Base-by-base conservation (phyloP, 108 stramenopile species). In the Skeletonema tropicum region DNA sequence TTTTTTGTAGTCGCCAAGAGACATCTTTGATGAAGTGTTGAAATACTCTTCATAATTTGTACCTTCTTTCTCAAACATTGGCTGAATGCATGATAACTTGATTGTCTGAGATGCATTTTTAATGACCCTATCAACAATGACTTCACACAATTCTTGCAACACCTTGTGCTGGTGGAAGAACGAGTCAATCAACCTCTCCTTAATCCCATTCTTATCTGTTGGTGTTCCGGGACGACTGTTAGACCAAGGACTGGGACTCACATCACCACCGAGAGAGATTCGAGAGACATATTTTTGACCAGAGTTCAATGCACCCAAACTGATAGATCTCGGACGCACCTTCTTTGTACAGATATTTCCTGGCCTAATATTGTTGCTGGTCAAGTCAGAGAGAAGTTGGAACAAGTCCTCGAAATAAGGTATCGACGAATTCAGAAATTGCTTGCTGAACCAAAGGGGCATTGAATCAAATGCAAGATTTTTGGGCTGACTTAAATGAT, bases 161-260 rank as follows among this genome's bases (percentile, higher is more conserved):
- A 80, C 83, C 35, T 71, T 77, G 77, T 92, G 91, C 52, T 90
- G 91, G 73, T 94, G 94, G 74, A 94, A 94, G 76, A 94, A 94
- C 25, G 83, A 82, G 52, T 92, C 91, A 25, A 70, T 57, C 31
- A 94, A 78, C 73, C 84, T 92, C 3, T 67, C 82, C 60, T 76
- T 63, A 29, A 89, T 87, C 13, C 45, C 62, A 17, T 12, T 12
- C 39, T 71, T 68, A 35, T 59, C 52, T 49, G n/a, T 45, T 25
- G 66, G 38, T 59, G 38, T 55, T 31, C 19, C 41, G 57, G 71
- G 25, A 36, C 79, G 55, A 21, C 68, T 70, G 30, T 15, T 70
- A 57, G 66, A 65, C 76, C 76, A 74, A 31, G 68, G 68, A 46
- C 70, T 66, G 26, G 68, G 12, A 52, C 42, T 64, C 5, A 13